Evolutionary conservation across 2,329 filamentous ascomycete species (phyloP).

Genomic region (Aspergillus pseudotamarii): DNA sequence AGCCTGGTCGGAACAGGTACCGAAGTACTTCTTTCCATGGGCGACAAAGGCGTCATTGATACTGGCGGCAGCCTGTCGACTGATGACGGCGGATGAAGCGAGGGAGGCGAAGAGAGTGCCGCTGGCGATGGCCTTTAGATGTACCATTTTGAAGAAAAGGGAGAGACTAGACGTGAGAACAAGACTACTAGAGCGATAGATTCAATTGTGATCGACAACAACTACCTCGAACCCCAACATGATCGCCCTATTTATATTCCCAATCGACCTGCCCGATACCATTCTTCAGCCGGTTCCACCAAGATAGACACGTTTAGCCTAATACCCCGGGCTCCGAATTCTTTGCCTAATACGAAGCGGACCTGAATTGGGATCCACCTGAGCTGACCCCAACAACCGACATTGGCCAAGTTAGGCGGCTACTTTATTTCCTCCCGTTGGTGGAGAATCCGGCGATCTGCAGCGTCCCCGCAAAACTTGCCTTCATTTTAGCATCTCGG

Average conservation of each 20-base stretch:
- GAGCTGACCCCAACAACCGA: background rate
- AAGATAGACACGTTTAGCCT: background rate
- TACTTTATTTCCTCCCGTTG: background rate
- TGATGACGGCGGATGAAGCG: background rate
- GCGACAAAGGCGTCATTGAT: constrained; percentile 59
- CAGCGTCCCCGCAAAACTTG: background rate
- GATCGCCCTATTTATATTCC: background rate
- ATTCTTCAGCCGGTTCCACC: background rate
- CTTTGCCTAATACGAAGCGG: background rate
- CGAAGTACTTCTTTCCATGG: constrained; percentile 68
- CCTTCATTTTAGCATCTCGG: background rate
- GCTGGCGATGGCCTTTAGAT: background rate
- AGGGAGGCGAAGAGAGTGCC: background rate
- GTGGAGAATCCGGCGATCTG: background rate
- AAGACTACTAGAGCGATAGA: background rate
- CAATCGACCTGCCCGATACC: background rate
- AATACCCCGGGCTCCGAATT: background rate
- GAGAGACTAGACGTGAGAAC: background rate
- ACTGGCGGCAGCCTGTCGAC: constrained; percentile 37
- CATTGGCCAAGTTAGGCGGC: background rate
- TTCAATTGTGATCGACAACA: background rate
- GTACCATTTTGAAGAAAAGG: background rate
- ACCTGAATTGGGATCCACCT: background rate
- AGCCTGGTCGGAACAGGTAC: constrained; percentile 57
- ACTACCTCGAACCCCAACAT: background rate